Percentiles rank a stretch among this genome's conserved stretches.
phyloP scores from a whole-genome alignment of 331 rosid species.

The Prunus yedoensis region DNA sequence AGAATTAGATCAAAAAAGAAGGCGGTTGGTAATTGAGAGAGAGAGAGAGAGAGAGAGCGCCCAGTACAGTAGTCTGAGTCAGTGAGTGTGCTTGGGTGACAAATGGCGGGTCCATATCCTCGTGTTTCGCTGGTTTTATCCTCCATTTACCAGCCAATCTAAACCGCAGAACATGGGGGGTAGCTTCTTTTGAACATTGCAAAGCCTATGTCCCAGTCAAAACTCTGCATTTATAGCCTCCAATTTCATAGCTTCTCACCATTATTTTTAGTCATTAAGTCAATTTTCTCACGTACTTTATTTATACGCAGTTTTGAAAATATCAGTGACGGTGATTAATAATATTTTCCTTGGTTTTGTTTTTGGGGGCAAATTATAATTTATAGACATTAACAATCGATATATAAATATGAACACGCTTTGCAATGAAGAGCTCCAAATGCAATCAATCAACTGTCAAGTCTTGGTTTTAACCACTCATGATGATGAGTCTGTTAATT shows the following conservation, averaged over 20 bases:
- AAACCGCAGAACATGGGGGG: slow-evolving; percentile 65
- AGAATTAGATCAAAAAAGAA: background rate
- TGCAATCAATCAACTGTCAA: background rate
- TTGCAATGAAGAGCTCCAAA: background rate
- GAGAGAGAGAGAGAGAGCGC: no score
- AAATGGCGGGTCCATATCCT: slow-evolving; percentile 30
- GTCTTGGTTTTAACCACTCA: background rate
- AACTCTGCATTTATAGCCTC: background rate
- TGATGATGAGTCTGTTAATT: no score
- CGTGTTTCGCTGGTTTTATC: slow-evolving; percentile 26
- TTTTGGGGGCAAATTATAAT: no score
- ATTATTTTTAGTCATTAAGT: background rate
- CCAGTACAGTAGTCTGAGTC: background rate
- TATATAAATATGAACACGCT: background rate
- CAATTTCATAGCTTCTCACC: background rate
- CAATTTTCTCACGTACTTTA: background rate
- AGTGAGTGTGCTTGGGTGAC: background rate
- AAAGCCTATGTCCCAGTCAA: slow-evolving; percentile 17
- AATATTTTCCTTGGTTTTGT: no score
- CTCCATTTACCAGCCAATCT: slow-evolving; percentile 28
- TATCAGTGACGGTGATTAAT: no score
- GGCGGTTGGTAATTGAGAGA: background rate
- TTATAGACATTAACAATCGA: no score
- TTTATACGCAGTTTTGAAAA: background rate
- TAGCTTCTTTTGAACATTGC: slow-evolving; percentile 30